Evolutionary conservation across 192 early-diverging fungal species (phyloP).

Genomic region (Polychytrium aggregatum): DNA sequence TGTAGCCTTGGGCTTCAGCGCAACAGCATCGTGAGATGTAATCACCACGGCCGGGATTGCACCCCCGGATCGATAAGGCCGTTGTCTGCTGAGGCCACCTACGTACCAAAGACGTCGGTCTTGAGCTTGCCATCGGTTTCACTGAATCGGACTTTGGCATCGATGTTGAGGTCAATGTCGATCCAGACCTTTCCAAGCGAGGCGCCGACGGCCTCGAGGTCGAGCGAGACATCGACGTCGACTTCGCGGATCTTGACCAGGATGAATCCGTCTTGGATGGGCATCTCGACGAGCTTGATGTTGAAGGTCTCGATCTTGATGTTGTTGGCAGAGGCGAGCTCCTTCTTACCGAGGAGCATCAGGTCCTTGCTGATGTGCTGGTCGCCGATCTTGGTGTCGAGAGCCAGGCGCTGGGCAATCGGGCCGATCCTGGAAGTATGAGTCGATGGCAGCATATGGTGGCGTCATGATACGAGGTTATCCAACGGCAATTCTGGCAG

Average conservation of each 20-base stretch:
- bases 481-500: too few species aligned
- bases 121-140: constrained; percentile 2
- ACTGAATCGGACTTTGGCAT: constrained; percentile 6
- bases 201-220: neutral
- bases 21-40: too few species aligned
- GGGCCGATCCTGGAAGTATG: constrained; percentile 11
- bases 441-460: too few species aligned
- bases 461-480: too few species aligned
- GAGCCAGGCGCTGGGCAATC: constrained; percentile 5
- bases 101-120: constrained; percentile 10
- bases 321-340: constrained; percentile 4
- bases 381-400: constrained; percentile 8
- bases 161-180: constrained; percentile 5
- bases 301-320: constrained; percentile 6
- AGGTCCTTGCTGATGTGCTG: constrained; percentile 10
- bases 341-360: constrained; percentile 5
- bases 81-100: too few species aligned
- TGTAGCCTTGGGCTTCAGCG: too few species aligned
- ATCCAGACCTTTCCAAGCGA: neutral
- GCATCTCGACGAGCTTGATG: constrained; percentile 1
- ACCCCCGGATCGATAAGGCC: too few species aligned
- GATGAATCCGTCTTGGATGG: constrained; percentile 6
- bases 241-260: constrained; percentile 3
- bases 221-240: constrained; percentile 2
- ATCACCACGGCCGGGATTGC: too few species aligned